These are phyloP conservation scores for Aegilops longissima DNA, from an alignment of 176 grass and related monocot species.

Conservation along the genomic window DNA sequence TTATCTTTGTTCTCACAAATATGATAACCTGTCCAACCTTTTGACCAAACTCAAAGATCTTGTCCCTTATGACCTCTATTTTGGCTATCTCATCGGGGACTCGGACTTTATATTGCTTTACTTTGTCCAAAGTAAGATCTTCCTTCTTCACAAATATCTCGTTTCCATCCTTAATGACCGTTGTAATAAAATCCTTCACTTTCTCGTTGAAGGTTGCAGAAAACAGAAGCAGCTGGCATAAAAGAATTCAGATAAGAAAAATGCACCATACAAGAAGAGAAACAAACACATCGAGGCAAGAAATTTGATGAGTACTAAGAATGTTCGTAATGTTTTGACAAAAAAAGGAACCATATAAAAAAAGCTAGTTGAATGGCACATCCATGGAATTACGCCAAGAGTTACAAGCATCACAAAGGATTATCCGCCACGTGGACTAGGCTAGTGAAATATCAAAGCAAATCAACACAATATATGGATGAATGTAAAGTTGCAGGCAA, in stretches of 20 bases:
- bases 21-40: conserved; percentile 96
- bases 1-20: conserved; percentile 72
- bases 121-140: conserved; percentile 86
- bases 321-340: too few species aligned
- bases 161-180: conserved; percentile 74
- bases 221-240: conserved; percentile 79
- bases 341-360: neutral
- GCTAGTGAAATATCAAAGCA: neutral
- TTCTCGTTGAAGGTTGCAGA: conserved; percentile 91
- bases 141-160: conserved; percentile 94
- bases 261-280: neutral
- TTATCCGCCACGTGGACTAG: neutral
- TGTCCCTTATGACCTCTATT: conserved; percentile 87
- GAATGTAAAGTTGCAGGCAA: neutral
- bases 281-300: conserved; percentile 11
- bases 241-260: neutral
- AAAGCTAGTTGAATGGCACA: neutral
- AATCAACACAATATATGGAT: neutral
- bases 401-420: neutral
- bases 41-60: conserved; percentile 93
- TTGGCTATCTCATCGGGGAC: conserved; percentile 76
- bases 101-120: conserved; percentile 89
- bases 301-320: neutral
- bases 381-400: neutral
- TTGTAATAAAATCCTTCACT: conserved; percentile 88